These are phyloP conservation scores for Moesziomyces sp. DNA, from an alignment of 1,284 basidiomycete species.

Conservation along the genomic window DNA sequence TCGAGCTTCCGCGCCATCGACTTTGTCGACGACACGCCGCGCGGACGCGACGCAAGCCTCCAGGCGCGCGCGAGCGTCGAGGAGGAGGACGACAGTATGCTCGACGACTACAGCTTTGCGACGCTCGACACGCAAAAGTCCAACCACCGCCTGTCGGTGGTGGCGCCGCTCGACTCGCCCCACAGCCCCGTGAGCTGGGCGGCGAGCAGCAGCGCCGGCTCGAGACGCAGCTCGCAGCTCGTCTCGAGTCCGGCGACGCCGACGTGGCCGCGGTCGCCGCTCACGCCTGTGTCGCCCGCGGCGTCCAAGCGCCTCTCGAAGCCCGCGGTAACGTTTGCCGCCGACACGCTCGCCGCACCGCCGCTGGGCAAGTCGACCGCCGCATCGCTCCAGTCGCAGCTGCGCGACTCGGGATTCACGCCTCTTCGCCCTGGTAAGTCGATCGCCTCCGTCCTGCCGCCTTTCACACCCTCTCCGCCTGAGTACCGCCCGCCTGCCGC, in stretches of 20 bases:
- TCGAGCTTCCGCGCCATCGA: constrained; percentile 34
- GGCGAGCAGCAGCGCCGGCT: constrained; percentile 11
- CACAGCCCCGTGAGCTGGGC: constrained; percentile 15
- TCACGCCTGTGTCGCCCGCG: constrained; percentile 27
- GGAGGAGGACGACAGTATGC: constrained; percentile 34
- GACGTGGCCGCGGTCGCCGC: constrained; percentile 38
- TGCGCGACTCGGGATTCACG: constrained; percentile 9
- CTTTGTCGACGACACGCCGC: constrained; percentile 42
- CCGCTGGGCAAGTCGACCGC: constrained; percentile 13
- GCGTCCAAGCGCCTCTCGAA: constrained; percentile 11
- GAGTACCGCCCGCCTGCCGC: constrained; percentile 1
- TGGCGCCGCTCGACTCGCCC: constrained; percentile 21
- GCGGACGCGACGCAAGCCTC: constrained; percentile 27
- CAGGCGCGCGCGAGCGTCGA: constrained; percentile 9
- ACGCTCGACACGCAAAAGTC: constrained; percentile 20
- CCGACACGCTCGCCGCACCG: constrained; percentile 13
- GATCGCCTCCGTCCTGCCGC: background rate
- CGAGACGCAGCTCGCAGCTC: constrained; percentile 35
- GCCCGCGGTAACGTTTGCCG: constrained; percentile 21
- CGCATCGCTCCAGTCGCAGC: constrained; percentile 16
- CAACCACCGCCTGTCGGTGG: constrained; percentile 26
- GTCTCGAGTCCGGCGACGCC: constrained; percentile 19
- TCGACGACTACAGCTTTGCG: constrained; percentile 39
- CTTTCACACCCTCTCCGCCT: background rate
- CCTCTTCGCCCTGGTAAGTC: constrained; percentile 26